These are phyloP conservation scores for Ogataea methylovora DNA, from an alignment of 805 yeast genomes.

Conservation along the genomic window DNA sequence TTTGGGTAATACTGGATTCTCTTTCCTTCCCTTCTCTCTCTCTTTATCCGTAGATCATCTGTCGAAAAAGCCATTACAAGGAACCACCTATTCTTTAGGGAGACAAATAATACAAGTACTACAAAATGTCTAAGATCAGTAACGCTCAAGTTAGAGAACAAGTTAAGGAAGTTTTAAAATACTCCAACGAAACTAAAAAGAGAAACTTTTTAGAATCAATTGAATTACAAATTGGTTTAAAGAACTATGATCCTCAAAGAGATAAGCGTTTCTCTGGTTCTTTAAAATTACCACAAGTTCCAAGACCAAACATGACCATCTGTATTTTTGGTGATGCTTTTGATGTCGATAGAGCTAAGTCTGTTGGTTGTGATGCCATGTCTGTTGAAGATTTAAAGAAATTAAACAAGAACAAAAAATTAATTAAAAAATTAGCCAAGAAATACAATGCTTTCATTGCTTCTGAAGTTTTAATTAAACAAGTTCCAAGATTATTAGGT, in stretches of 20 bases:
- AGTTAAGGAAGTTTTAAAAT: conserved; percentile 86
- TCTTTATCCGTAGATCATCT: no score
- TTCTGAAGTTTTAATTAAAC: conserved; percentile 98
- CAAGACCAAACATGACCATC: conserved; percentile 99
- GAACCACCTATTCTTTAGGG: conserved; percentile 54
- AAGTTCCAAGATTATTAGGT: conserved; percentile 99
- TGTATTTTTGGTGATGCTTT: conserved; percentile 99
- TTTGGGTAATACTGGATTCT: neutral
- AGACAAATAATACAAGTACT: conserved; percentile 44
- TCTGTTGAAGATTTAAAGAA: conserved; percentile 99
- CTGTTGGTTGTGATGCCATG: conserved; percentile 99
- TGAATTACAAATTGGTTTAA: conserved; percentile 98
- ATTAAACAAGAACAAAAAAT: conserved; percentile 99
- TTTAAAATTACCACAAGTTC: conserved; percentile 95
- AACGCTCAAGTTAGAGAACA: conserved; percentile 92
- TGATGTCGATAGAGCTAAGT: conserved; percentile 99
- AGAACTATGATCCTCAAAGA: conserved; percentile 99
- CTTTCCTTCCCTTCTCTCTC: neutral
- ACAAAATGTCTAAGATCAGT: conserved; percentile 81
- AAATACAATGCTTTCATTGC: conserved; percentile 99
- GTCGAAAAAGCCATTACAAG: conserved; percentile 45
- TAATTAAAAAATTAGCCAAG: conserved; percentile 99
- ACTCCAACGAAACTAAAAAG: conserved; percentile 95
- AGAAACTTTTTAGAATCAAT: conserved; percentile 99
- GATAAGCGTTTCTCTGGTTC: conserved; percentile 99